A percentile compares a stretch with the other conserved stretches of the same genome.
phyloP scores from a whole-genome alignment of 257 asterid genomes.

The Capsicum pubescens region DNA sequence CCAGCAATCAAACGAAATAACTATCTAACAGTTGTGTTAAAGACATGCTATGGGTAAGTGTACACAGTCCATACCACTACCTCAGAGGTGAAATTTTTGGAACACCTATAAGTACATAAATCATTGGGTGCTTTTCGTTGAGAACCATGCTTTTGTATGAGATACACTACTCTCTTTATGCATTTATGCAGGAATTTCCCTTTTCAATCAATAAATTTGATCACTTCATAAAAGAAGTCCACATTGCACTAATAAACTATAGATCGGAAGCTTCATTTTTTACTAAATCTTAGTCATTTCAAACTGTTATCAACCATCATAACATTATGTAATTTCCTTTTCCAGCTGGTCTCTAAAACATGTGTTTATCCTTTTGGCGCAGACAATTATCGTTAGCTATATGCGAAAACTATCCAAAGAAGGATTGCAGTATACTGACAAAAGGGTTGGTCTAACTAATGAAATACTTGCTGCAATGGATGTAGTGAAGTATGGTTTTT shows the following conservation, averaged over 20 bases:
- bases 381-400: constrained; percentile 80
- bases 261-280: constrained; percentile 6
- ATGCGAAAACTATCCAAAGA: constrained; percentile 76
- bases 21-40: not conserved
- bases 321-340: constrained; percentile 1
- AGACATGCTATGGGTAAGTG: not conserved
- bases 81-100: not conserved
- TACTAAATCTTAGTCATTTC: not conserved
- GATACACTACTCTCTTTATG: not conserved
- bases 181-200: not conserved
- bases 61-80: too few relatives aligned
- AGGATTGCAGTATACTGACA: constrained; percentile 78
- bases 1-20: not conserved
- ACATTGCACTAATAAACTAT: not conserved
- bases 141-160: not conserved
- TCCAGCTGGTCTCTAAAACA: constrained; percentile 16
- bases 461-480: constrained; percentile 92
- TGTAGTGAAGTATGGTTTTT: constrained; percentile 71
- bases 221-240: constrained; percentile 15
- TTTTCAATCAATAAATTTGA: constrained; percentile 4
- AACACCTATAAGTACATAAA: not conserved
- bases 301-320: not conserved
- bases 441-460: constrained; percentile 82
- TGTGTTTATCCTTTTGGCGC: constrained; percentile 42
- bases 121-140: not conserved